Evolutionary conservation across 257 asterid species (phyloP), one percentile per base, ranked within the genome.

Genomic region (Salvia splendens): DNA sequence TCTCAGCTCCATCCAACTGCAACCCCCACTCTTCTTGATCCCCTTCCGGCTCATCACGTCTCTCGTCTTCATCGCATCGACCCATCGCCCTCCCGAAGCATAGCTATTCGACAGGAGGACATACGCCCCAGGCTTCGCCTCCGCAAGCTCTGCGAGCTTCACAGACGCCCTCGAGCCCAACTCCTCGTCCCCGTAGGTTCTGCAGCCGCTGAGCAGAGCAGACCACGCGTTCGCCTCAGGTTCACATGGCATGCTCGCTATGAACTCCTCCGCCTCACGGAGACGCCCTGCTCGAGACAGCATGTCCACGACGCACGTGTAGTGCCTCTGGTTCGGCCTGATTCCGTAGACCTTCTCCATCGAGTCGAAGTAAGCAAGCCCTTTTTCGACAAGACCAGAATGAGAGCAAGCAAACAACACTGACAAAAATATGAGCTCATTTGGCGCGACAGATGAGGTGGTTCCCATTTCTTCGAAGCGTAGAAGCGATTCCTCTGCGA

Each of bases 321-420:
- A 88, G 65, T 91, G 97, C 70, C 86, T 77, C 66, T 69, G 66
- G 2, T 75, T 82, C 40, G 89, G 91, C 59, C 46, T 79, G 62
- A 88, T 59, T 3, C 83, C 79, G 36, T 88, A 85, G 62, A 81
- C 79, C 77, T 78, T 80, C 81, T 81, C 84, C 96, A 88, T 88
- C 9, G 83, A 80, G 67, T 84, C 74, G 69, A 91, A 91, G 68
- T 84, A 83, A 59, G 47, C 11, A 5, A 91, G 80, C 59, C 96
- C 96, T 82, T 62, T 86, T 46, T 86, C 93, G 2, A 88, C 86
- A 12, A 88, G 68, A 14, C 96, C 96, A 53, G 95, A 70, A 52
- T 91, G 97, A 66, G 97, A 86, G 71, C 97, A 91, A 67, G 93
- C 88, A 60, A 88, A 88, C 20, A 91, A 64, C 36, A 86, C 86